Conservation (phyloP, 331 rosid species). For the Prunus yedoensis region DNA sequence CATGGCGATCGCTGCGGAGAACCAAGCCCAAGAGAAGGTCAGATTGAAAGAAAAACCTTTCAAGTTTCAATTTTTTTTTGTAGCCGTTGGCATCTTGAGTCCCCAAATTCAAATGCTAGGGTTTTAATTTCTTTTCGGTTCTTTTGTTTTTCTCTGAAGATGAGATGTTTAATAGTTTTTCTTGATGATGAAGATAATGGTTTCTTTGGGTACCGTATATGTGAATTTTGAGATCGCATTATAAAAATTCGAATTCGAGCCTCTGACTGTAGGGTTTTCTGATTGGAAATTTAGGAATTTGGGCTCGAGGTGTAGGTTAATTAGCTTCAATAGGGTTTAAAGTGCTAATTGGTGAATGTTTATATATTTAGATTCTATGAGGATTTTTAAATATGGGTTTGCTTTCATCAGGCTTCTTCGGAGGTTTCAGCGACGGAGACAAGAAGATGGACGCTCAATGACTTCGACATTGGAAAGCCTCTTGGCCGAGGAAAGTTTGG, state of each 20-base stretch:
- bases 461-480: conserved; percentile 94
- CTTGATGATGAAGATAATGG: neutral
- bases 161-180: too few relatives aligned
- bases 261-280: conserved; percentile 6
- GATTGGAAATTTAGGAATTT: neutral
- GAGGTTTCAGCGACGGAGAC: conserved; percentile 69
- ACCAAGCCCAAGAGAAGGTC: conserved; percentile 65
- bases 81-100: conserved; percentile 4
- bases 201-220: neutral
- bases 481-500: conserved; percentile 99
- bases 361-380: neutral
- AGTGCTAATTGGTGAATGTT: neutral
- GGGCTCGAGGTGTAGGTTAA: neutral
- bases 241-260: neutral
- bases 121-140: conserved; percentile 18
- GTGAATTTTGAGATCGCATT: neutral
- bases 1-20: conserved; percentile 87
- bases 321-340: neutral
- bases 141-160: neutral
- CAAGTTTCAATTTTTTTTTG: neutral
- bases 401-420: conserved; percentile 42
- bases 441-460: conserved; percentile 84
- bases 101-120: conserved; percentile 35
- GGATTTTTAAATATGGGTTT: conserved; percentile 1
- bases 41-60: neutral